Conservation (phyloP, 352 stramenopile genomes). For the Pythium apleroticum region DNA sequence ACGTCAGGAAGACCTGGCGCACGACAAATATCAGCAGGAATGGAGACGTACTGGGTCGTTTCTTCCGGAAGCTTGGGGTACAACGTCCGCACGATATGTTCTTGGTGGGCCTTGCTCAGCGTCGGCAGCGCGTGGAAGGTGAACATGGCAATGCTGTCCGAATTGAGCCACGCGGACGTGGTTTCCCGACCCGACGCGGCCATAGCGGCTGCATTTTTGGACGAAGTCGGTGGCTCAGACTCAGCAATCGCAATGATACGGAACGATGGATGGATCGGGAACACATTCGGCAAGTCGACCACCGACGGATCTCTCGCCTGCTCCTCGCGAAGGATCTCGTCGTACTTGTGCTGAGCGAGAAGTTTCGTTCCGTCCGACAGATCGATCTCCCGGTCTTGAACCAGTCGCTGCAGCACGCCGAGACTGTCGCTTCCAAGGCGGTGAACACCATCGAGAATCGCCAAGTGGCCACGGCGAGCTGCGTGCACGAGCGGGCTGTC, state of each 20-base stretch:
- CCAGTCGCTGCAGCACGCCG: slow-evolving; percentile 79
- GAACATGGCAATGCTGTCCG: slow-evolving; percentile 81
- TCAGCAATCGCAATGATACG: slow-evolving; percentile 87
- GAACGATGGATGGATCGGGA: slow-evolving; percentile 87
- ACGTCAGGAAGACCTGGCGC: too few relatives aligned
- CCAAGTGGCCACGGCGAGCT: slow-evolving; percentile 77
- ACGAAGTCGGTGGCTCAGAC: slow-evolving; percentile 36
- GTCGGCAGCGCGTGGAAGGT: slow-evolving; percentile 59
- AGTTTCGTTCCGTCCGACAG: slow-evolving; percentile 89
- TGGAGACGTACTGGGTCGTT: slow-evolving; percentile 49
- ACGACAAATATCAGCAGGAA: background rate
- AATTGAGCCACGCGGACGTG: slow-evolving; percentile 64
- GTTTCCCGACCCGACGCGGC: slow-evolving; percentile 40
- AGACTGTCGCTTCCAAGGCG: slow-evolving; percentile 91
- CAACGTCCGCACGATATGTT: slow-evolving; percentile 49
- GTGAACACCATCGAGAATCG: slow-evolving; percentile 93
- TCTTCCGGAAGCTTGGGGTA: slow-evolving; percentile 54
- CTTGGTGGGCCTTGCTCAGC: slow-evolving; percentile 40
- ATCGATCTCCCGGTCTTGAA: slow-evolving; percentile 89
- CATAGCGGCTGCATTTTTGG: slow-evolving; percentile 30
- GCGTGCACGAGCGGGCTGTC: slow-evolving; percentile 91
- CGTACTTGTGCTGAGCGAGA: slow-evolving; percentile 54
- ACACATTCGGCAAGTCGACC: slow-evolving; percentile 32
- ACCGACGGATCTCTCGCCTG: slow-evolving; percentile 22
- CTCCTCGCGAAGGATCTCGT: slow-evolving; percentile 38